Evolutionary conservation across 805 yeast genomes (phyloP).

Genomic region (Metschnikowia peoriensis): DNA sequence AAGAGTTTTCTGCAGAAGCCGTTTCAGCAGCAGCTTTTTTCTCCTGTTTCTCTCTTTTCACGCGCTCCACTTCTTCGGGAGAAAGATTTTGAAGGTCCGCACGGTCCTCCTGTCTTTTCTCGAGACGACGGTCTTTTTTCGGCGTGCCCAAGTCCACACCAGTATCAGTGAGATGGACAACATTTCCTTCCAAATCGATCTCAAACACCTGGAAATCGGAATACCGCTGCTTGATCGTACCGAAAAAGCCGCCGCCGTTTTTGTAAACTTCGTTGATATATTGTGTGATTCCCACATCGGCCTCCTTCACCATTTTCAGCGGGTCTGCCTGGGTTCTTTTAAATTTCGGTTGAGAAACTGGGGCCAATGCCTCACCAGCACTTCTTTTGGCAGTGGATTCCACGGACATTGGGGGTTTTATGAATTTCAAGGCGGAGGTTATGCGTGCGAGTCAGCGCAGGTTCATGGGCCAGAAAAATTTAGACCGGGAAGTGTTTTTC

Average conservation of each 20-base stretch:
- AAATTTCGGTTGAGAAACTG: background rate
- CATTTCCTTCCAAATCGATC: slow-evolving; percentile 63
- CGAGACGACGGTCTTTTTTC: slow-evolving; percentile 48
- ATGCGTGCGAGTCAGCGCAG: slow-evolving; percentile 10
- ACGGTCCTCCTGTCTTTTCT: slow-evolving; percentile 40
- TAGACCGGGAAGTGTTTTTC: background rate
- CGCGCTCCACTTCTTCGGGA: slow-evolving; percentile 32
- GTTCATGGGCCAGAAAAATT: slow-evolving; percentile 1
- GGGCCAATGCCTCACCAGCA: background rate
- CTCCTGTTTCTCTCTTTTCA: slow-evolving; percentile 25
- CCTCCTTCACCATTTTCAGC: slow-evolving; percentile 51
- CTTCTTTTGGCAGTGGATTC: background rate
- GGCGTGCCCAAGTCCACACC: slow-evolving; percentile 55
- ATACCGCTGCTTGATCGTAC: slow-evolving; percentile 82
- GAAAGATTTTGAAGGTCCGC: slow-evolving; percentile 32
- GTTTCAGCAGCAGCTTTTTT: slow-evolving; percentile 10
- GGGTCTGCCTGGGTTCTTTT: slow-evolving; percentile 9
- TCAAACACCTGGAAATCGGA: slow-evolving; percentile 95
- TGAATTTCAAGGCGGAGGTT: background rate
- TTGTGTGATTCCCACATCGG: slow-evolving; percentile 84
- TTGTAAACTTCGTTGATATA: slow-evolving; percentile 51
- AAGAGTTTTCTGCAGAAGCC: background rate
- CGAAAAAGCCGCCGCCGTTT: slow-evolving; percentile 58
- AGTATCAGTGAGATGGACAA: slow-evolving; percentile 70
- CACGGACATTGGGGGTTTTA: background rate